Evolutionary conservation across 805 yeast genomes (phyloP), one percentile per base, ranked within the genome.

Genomic region (Barnettozyma sp.): DNA sequence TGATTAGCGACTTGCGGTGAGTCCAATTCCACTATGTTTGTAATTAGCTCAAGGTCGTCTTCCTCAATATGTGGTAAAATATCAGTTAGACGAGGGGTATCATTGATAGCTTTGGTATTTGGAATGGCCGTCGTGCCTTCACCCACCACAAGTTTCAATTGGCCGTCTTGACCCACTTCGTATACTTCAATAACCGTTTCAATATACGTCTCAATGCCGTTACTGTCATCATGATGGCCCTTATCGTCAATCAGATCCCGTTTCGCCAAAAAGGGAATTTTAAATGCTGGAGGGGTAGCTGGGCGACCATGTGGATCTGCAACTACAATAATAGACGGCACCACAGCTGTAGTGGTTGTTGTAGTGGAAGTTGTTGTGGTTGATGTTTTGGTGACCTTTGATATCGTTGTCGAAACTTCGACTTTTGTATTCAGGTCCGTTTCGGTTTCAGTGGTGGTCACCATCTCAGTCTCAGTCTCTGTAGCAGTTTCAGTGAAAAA

Each of bases 231-330:
- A n/a, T n/a, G n/a, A n/a, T n/a, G n/a, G n/a, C n/a, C n/a, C n/a
- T n/a, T n/a, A 9, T 26, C 30, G 10, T 25, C 22, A 6, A 18
- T 11, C 16, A 16, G n/a, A 22, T 30, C 35, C 26, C 38, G 38
- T 12, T 33, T 35, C 13, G 34, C 24, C 26, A 34, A 27, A 24
- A 20, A 29, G 19, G 28, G 32, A 11, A 10, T 9, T n/a, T 29
- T 23, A 21, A 34, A 19, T 15, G 39, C 35, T 32, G 33, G 25
- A 16, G 50, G 38, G 20, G 43, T 26, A 22, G 48, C 48, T 24
- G 49, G 42, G 13, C 48, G 40, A 9, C 36, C 38, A 11, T 38
- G 33, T 16, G 33, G 29, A 6, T 38, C 32, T 10, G n/a, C n/a
- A n/a, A n/a, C n/a, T n/a, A n/a, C n/a, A n/a, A n/a, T n/a, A n/a